phyloP scores from a whole-genome alignment of 768 basidiomycete species.

The Cantharellus cinnabarinus region DNA sequence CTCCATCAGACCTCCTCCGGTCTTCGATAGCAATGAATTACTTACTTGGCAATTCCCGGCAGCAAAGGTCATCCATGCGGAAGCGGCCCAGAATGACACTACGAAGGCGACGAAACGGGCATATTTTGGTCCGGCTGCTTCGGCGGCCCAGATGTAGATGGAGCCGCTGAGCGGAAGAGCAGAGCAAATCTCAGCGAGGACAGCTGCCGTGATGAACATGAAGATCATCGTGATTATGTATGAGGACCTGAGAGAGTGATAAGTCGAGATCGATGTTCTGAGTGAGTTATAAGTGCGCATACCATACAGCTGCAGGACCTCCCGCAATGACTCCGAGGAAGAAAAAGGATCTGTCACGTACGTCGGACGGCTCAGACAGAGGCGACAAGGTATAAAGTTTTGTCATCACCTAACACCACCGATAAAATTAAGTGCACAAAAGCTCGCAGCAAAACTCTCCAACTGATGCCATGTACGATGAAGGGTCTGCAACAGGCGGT shows the following conservation, averaged over 20 bases:
- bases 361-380: not conserved
- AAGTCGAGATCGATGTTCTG: not conserved
- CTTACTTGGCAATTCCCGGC: constrained; percentile 73
- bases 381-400: not conserved
- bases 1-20: not conserved
- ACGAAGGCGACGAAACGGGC: constrained; percentile 74
- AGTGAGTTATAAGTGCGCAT: constrained; percentile 3
- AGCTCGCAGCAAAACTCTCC: constrained; percentile 76
- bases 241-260: constrained; percentile 39
- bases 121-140: constrained; percentile 74
- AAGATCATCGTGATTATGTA: constrained; percentile 66
- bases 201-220: constrained; percentile 72
- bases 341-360: constrained; percentile 36
- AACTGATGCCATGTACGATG: constrained; percentile 69
- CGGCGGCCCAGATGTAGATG: constrained; percentile 89
- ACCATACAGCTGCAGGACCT: constrained; percentile 78
- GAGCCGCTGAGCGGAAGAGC: constrained; percentile 74
- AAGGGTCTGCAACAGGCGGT: constrained; percentile 34
- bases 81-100: constrained; percentile 85
- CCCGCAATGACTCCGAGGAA: constrained; percentile 71
- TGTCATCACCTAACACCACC: constrained; percentile 50
- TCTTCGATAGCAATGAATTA: not conserved
- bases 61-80: constrained; percentile 91
- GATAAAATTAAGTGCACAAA: constrained; percentile 79
- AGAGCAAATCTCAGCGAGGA: constrained; percentile 80